Conservation (phyloP, 805 yeast genomes). For the Metschnikowia similis region DNA sequence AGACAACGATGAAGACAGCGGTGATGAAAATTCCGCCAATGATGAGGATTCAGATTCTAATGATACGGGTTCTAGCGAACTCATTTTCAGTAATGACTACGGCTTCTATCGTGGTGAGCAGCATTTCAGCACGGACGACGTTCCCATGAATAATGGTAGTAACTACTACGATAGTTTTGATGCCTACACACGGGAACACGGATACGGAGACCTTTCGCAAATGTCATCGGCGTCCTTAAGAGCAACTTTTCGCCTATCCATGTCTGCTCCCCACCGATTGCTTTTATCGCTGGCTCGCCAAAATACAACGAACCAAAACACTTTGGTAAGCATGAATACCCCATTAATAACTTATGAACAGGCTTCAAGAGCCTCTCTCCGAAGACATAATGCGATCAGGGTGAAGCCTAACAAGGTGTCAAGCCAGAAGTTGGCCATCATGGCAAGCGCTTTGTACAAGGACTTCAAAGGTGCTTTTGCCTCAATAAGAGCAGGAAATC, state of each 20-base stretch:
- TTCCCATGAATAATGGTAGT: background rate
- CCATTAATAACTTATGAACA: background rate
- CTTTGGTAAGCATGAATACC: slow-evolving; percentile 6
- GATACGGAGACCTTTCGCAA: background rate
- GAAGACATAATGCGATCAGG: slow-evolving; percentile 33
- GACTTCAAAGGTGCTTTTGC: slow-evolving; percentile 5
- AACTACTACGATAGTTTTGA: background rate
- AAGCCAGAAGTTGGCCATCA: background rate
- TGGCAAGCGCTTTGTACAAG: slow-evolving; percentile 5
- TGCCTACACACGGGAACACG: background rate
- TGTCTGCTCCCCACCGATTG: slow-evolving; percentile 14
- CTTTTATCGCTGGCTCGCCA: slow-evolving; percentile 27
- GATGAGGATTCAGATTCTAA: slow-evolving; percentile 7
- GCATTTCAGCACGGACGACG: background rate
- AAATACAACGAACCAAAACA: slow-evolving; percentile 19
- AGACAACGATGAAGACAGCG: slow-evolving; percentile 2
- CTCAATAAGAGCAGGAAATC: slow-evolving; percentile 4
- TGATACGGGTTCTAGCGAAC: background rate
- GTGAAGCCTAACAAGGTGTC: slow-evolving; percentile 3
- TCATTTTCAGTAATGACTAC: slow-evolving; percentile 1
- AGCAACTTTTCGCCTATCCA: background rate
- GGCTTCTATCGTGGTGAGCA: background rate
- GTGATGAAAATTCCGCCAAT: slow-evolving; percentile 3
- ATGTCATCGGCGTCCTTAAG: background rate
- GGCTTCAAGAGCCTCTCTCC: slow-evolving; percentile 21